phyloP scores from a whole-genome alignment of 257 asterid genomes.

The Solanum okadae region DNA sequence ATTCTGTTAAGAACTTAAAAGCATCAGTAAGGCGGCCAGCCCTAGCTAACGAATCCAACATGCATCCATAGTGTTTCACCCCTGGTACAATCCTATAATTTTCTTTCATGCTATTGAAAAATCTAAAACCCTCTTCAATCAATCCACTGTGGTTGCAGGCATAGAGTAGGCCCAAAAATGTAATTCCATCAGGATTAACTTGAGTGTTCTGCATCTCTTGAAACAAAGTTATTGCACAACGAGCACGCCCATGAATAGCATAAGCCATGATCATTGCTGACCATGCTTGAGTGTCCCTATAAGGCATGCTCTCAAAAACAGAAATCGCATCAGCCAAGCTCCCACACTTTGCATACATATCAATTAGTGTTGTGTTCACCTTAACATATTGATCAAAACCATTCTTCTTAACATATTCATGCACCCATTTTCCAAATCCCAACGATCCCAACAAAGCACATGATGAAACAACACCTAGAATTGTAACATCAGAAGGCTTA shows the following conservation, averaged over 20 bases:
- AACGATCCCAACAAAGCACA: constrained; percentile 28
- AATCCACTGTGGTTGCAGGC: constrained; percentile 28
- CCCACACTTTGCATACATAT: constrained; percentile 41
- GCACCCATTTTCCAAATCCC: constrained; percentile 27
- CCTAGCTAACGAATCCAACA: constrained; percentile 28
- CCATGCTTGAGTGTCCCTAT: constrained; percentile 28
- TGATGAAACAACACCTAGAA: constrained; percentile 25
- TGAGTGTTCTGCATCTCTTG: constrained; percentile 12
- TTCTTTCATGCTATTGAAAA: constrained; percentile 15
- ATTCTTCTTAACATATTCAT: constrained; percentile 16
- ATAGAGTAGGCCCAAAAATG: constrained; percentile 24
- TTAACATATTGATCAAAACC: constrained; percentile 21
- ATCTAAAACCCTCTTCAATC: constrained; percentile 13
- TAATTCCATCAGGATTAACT: constrained; percentile 20
- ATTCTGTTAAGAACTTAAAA: constrained; percentile 8
- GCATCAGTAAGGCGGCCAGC: constrained; percentile 29
- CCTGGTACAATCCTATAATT: constrained; percentile 18
- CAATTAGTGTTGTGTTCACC: constrained; percentile 30
- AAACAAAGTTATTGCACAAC: constrained; percentile 18
- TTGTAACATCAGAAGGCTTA: constrained; percentile 27
- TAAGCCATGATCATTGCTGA: constrained; percentile 33
- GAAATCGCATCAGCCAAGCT: constrained; percentile 25
- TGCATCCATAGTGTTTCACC: constrained; percentile 28
- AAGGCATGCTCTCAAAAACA: constrained; percentile 15
- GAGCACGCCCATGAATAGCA: constrained; percentile 28